Percentiles rank a stretch among this genome's conserved stretches.
These are phyloP conservation scores for Rhizopus stolonifer DNA, from an alignment of 371 early-diverging fungal species.

Conservation along the genomic window DNA sequence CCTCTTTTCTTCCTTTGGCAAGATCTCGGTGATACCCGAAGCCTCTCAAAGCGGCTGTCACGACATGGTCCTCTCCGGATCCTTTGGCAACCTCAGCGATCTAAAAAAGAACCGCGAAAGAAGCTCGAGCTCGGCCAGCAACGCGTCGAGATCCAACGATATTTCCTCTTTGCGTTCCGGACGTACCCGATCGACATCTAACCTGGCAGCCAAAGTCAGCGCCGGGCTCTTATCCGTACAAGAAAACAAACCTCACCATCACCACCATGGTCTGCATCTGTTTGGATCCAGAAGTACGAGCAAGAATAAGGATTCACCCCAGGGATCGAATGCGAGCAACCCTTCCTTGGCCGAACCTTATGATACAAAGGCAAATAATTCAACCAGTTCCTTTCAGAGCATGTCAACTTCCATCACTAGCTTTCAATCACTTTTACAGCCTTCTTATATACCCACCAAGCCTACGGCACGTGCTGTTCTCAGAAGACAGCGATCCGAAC, in stretches of 20 bases:
- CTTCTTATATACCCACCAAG: slow-evolving; percentile 18
- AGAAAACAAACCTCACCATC: slow-evolving; percentile 7
- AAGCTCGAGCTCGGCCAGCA: slow-evolving; percentile 14
- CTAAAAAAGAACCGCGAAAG: slow-evolving; percentile 11
- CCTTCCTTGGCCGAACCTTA: slow-evolving; percentile 17
- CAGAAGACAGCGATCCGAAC: slow-evolving; percentile 19
- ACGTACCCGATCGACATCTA: slow-evolving; percentile 22
- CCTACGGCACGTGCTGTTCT: slow-evolving; percentile 27
- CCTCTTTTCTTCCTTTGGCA: slow-evolving; percentile 64
- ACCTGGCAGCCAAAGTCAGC: slow-evolving; percentile 13
- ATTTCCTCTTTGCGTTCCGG: neutral
- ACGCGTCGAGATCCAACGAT: slow-evolving; percentile 17
- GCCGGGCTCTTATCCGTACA: slow-evolving; percentile 15
- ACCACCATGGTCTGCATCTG: slow-evolving; percentile 26
- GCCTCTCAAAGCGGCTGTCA: slow-evolving; percentile 12
- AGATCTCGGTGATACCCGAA: slow-evolving; percentile 41
- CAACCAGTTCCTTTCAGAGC: slow-evolving; percentile 27
- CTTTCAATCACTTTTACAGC: slow-evolving; percentile 25
- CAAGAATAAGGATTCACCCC: neutral
- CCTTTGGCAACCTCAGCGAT: slow-evolving; percentile 33
- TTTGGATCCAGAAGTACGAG: slow-evolving; percentile 30
- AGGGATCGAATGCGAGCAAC: slow-evolving; percentile 7
- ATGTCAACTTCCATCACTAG: slow-evolving; percentile 28
- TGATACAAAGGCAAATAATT: slow-evolving; percentile 16
- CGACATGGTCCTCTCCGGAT: slow-evolving; percentile 31